phyloP scores from a whole-genome alignment of 108 stramenopile genomes.

The Fistulifera pelliculosa region DNA sequence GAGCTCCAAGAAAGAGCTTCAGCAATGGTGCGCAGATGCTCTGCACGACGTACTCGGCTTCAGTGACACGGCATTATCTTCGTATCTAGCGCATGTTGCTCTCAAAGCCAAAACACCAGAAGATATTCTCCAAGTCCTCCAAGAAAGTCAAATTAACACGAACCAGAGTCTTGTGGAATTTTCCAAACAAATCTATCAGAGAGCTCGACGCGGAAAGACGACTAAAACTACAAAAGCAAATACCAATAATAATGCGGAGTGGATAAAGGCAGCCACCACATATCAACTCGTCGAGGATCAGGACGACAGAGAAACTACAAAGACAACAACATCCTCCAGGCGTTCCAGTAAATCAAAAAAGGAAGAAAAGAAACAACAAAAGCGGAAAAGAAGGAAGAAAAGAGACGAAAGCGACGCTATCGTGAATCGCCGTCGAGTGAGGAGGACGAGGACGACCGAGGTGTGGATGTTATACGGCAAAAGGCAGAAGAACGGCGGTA shows the following conservation, averaged over 20 bases:
- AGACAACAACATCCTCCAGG: no score
- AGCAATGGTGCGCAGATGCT: constrained; percentile 60
- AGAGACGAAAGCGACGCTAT: constrained; percentile 5
- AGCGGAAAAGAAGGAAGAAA: constrained; percentile 13
- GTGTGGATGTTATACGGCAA: background rate
- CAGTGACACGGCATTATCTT: constrained; percentile 56
- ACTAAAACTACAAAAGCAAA: background rate
- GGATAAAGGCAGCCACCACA: constrained; percentile 21
- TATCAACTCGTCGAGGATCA: constrained; percentile 23
- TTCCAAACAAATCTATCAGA: constrained; percentile 29
- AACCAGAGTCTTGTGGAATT: constrained; percentile 17
- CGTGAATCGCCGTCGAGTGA: background rate
- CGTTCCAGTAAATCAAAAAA: no score
- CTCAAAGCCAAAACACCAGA: constrained; percentile 14
- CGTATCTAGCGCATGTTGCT: constrained; percentile 60
- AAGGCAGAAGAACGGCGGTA: constrained; percentile 14
- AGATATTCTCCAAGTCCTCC: constrained; percentile 35
- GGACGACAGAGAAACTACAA: constrained; percentile 1
- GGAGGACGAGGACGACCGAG: background rate
- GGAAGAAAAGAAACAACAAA: background rate
- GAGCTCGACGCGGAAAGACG: constrained; percentile 10
- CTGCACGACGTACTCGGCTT: constrained; percentile 77
- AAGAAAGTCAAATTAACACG: constrained; percentile 39
- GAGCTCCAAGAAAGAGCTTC: background rate
- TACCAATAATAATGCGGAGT: no score